phyloP scores from a whole-genome alignment of 2,329 filamentous ascomycete species.

The Penicillium griseofulvum region DNA sequence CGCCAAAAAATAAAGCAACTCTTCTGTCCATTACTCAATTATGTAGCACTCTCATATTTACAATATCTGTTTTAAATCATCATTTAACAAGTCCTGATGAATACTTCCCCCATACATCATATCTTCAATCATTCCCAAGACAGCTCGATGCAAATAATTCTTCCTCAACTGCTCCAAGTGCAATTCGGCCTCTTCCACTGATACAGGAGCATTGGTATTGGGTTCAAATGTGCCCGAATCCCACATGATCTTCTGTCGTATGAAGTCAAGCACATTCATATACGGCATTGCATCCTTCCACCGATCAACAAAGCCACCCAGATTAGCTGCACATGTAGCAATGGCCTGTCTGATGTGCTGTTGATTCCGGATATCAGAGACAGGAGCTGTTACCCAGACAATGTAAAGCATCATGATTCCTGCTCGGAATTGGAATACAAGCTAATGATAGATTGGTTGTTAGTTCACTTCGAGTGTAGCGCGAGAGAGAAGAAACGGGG shows the following conservation, averaged over 20 bases:
- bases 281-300: constrained; percentile 27
- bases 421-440: constrained; percentile 29
- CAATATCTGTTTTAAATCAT: neutral
- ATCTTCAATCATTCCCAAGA: constrained; percentile 29
- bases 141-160: constrained; percentile 24
- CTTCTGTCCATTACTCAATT: neutral
- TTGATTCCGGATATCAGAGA: constrained; percentile 4
- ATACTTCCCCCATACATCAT: constrained; percentile 19
- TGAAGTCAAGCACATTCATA: constrained; percentile 20
- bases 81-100: constrained; percentile 5
- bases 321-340: constrained; percentile 19
- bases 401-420: constrained; percentile 29
- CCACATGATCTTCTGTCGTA: constrained; percentile 15
- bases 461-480: neutral
- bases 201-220: neutral
- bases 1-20: neutral
- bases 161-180: constrained; percentile 23
- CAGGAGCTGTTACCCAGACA: constrained; percentile 20
- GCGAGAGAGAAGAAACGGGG: neutral
- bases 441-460: constrained; percentile 9
- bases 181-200: constrained; percentile 14
- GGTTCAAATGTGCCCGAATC: neutral
- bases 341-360: constrained; percentile 17
- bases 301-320: constrained; percentile 23
- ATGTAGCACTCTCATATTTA: neutral